These are phyloP conservation scores for Lactarius evosmus DNA, from an alignment of 768 basidiomycete species.

Conservation along the genomic window DNA sequence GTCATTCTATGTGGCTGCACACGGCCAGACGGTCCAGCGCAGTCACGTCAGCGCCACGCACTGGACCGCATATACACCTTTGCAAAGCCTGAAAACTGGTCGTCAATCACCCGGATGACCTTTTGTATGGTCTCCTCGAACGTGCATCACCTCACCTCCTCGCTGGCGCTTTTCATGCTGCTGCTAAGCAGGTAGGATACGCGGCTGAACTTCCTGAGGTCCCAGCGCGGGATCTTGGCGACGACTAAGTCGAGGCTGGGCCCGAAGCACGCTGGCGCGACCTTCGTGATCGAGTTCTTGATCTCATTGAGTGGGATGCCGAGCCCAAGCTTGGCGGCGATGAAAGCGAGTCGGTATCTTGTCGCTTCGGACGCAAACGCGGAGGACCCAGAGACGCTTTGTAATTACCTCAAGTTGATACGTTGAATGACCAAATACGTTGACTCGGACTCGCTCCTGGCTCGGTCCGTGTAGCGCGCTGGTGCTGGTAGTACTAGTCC, in stretches of 20 bases:
- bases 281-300: slow-evolving; percentile 95
- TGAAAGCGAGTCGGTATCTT: slow-evolving; percentile 96
- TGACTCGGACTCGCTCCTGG: not conserved
- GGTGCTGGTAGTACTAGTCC: not conserved
- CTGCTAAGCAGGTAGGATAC: slow-evolving; percentile 89
- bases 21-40: not conserved
- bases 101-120: slow-evolving; percentile 95
- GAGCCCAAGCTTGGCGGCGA: slow-evolving; percentile 96
- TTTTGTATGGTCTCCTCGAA: slow-evolving; percentile 99
- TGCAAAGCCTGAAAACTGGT: slow-evolving; percentile 89
- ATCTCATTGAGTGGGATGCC: slow-evolving; percentile 97
- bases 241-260: slow-evolving; percentile 96
- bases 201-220: slow-evolving; percentile 95
- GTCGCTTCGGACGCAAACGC: slow-evolving; percentile 99
- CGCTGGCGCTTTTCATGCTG: slow-evolving; percentile 99
- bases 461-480: no score
- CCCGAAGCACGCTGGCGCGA: slow-evolving; percentile 96
- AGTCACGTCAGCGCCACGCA: not conserved
- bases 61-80: slow-evolving; percentile 59
- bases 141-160: slow-evolving; percentile 97
- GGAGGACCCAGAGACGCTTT: slow-evolving; percentile 96
- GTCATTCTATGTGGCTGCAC: slow-evolving; percentile 57
- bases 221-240: slow-evolving; percentile 99
- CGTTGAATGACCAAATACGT: not conserved
- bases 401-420: no score